These are phyloP conservation scores for Sodiomyces alkalinus DNA, from an alignment of 2,329 filamentous ascomycete species.

Conservation along the genomic window DNA sequence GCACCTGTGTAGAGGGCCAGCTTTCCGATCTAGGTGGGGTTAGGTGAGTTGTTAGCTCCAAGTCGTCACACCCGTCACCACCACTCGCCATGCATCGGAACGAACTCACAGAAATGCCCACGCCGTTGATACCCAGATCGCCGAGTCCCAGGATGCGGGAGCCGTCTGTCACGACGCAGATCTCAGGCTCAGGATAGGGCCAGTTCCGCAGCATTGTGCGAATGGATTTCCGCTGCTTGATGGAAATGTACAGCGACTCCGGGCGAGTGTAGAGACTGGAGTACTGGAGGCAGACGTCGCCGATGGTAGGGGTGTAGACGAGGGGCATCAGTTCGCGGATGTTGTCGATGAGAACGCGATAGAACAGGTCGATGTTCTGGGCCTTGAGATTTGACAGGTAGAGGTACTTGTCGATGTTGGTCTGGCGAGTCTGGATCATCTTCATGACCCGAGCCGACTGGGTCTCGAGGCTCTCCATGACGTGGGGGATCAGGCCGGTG, in stretches of 20 bases:
- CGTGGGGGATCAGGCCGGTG: constrained; percentile 49
- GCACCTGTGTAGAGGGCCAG: constrained; percentile 88
- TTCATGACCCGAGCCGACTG: constrained; percentile 54
- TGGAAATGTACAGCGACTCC: constrained; percentile 92
- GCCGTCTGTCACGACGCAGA: constrained; percentile 92
- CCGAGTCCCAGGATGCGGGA: constrained; percentile 86
- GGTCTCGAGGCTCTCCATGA: constrained; percentile 43
- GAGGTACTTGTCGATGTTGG: constrained; percentile 67
- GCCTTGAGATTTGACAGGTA: constrained; percentile 65
- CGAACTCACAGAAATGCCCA: constrained; percentile 73
- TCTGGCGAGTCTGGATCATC: constrained; percentile 55
- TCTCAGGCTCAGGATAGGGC: constrained; percentile 80
- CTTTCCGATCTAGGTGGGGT: constrained; percentile 58
- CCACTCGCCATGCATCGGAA: no score
- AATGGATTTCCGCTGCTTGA: constrained; percentile 83
- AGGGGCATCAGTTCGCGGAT: constrained; percentile 65
- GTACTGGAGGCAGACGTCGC: constrained; percentile 92
- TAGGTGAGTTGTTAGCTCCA: constrained; percentile 3
- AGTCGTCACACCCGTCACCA: constrained; percentile 5
- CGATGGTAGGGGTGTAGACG: constrained; percentile 82
- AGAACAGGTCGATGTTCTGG: constrained; percentile 69
- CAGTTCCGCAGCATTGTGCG: constrained; percentile 82
- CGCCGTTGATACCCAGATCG: constrained; percentile 91
- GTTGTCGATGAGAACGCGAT: constrained; percentile 66
- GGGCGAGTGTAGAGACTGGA: constrained; percentile 90